phyloP scores from a whole-genome alignment of 116 monocot genomes.

The Posidonia oceanica region DNA sequence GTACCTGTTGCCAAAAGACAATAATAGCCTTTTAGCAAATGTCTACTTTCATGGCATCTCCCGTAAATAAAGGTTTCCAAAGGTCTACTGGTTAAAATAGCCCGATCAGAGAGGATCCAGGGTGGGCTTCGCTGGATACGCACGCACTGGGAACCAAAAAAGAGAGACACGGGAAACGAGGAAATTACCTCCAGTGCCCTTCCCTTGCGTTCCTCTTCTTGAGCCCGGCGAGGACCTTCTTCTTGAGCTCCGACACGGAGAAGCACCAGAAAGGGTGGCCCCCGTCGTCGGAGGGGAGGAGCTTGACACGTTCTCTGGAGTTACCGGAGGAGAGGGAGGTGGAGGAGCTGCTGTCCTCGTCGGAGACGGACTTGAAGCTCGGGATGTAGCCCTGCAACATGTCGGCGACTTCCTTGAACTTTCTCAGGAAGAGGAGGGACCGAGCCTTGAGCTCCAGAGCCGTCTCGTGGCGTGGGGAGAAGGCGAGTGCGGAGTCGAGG shows the following conservation, averaged over 20 bases:
- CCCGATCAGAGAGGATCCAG: conserved; percentile 4
- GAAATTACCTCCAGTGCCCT: conserved; percentile 76
- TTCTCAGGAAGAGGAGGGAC: conserved; percentile 51
- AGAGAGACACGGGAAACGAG: not conserved
- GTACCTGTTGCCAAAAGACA: conserved; percentile 39
- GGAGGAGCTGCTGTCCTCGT: conserved; percentile 36
- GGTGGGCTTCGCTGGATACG: conserved; percentile 1
- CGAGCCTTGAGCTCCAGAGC: conserved; percentile 77
- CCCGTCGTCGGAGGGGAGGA: conserved; percentile 18
- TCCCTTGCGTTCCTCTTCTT: conserved; percentile 23
- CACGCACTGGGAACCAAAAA: not conserved
- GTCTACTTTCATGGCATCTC: no score
- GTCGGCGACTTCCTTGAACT: conserved; percentile 78
- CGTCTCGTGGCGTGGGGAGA: conserved; percentile 56
- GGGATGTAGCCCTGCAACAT: conserved; percentile 92
- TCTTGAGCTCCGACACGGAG: conserved; percentile 66
- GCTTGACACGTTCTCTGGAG: conserved; percentile 26
- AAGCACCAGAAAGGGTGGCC: conserved; percentile 36
- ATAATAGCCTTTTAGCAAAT: not conserved
- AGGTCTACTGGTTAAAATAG: not conserved
- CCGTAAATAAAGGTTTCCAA: not conserved
- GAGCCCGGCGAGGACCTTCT: conserved; percentile 57
- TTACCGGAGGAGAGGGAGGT: conserved; percentile 26
- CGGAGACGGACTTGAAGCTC: conserved; percentile 35
- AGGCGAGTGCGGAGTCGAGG: conserved; percentile 47